Evolutionary conservation across 208 protist species (phyloP).

Genomic region (Acanthamoeba rhysodes): DNA sequence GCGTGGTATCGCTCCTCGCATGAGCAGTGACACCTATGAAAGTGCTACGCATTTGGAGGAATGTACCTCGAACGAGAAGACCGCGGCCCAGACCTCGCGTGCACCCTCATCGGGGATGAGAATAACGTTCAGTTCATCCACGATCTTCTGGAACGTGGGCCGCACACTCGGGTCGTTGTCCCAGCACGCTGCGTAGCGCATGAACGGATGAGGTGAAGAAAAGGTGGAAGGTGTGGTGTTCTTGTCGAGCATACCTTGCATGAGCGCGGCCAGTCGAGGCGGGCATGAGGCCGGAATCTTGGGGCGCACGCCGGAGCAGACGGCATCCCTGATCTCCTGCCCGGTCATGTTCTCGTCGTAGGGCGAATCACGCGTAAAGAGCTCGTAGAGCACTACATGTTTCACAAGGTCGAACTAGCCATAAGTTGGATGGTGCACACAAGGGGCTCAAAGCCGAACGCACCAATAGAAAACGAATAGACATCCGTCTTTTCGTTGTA

Average conservation of each 20-base stretch:
- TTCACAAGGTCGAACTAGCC: too few species aligned
- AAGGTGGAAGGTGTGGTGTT: not conserved
- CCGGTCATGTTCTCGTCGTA: constrained; percentile 24
- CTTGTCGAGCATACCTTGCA: not conserved
- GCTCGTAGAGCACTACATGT: not conserved
- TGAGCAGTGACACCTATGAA: not conserved
- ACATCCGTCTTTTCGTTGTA: constrained; percentile 70
- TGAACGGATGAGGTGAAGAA: too few species aligned
- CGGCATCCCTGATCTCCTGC: constrained; percentile 28
- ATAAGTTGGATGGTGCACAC: not conserved
- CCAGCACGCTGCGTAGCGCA: constrained; percentile 69
- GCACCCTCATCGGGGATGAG: constrained; percentile 53
- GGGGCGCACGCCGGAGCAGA: constrained; percentile 21
- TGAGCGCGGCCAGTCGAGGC: not conserved
- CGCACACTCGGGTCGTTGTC: constrained; percentile 4
- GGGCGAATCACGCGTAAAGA: constrained; percentile 12
- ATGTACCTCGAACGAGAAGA: constrained; percentile 3
- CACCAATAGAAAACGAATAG: constrained; percentile 35
- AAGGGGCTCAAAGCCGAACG: not conserved
- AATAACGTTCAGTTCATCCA: constrained; percentile 11
- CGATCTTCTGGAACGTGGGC: constrained; percentile 51
- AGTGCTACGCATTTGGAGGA: not conserved
- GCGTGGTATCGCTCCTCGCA: not conserved
- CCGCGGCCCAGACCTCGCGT: not conserved
- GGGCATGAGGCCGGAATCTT: not conserved